A percentile compares a stretch with the other conserved stretches of the same genome.
These are phyloP conservation scores for Mucor racemosus DNA, from an alignment of 371 early-diverging fungal genomes.

Conservation along the genomic window DNA sequence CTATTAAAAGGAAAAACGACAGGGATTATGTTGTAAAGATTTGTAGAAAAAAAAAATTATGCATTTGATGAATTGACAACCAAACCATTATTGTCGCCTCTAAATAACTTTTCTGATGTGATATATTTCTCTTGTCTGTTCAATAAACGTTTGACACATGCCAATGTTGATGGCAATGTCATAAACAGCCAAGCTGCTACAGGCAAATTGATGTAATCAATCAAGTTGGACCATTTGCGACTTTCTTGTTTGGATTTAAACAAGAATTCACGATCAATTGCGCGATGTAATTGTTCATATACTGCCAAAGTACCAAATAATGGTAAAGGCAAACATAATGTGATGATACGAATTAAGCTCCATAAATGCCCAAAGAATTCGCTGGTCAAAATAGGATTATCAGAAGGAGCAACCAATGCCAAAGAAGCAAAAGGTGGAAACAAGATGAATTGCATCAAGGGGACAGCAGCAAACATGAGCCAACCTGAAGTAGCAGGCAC, in stretches of 20 bases:
- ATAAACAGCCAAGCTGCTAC: conserved; percentile 59
- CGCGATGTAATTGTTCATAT: conserved; percentile 55
- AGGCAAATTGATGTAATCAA: conserved; percentile 55
- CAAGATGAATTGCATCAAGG: conserved; percentile 54
- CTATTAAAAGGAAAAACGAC: background rate
- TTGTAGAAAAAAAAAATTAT: background rate
- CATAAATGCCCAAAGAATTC: conserved; percentile 51
- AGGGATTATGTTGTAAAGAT: background rate
- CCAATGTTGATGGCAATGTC: conserved; percentile 59
- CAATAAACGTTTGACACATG: conserved; percentile 50
- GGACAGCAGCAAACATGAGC: conserved; percentile 65
- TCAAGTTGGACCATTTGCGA: conserved; percentile 42
- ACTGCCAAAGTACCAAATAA: conserved; percentile 51
- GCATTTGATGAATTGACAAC: conserved; percentile 7
- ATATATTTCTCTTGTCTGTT: conserved; percentile 51
- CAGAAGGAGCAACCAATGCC: conserved; percentile 35
- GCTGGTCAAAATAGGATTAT: conserved; percentile 50
- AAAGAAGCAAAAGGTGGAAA: conserved; percentile 46
- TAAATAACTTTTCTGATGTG: conserved; percentile 53
- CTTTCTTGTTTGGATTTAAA: conserved; percentile 42
- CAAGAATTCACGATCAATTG: conserved; percentile 50
- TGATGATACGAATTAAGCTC: conserved; percentile 50
- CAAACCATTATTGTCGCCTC: conserved; percentile 21
- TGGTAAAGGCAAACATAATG: conserved; percentile 53
- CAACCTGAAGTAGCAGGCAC: conserved; percentile 60